Evolutionary conservation across 2,329 filamentous ascomycete genomes (phyloP).

Genomic region (Claviceps sorghi): DNA sequence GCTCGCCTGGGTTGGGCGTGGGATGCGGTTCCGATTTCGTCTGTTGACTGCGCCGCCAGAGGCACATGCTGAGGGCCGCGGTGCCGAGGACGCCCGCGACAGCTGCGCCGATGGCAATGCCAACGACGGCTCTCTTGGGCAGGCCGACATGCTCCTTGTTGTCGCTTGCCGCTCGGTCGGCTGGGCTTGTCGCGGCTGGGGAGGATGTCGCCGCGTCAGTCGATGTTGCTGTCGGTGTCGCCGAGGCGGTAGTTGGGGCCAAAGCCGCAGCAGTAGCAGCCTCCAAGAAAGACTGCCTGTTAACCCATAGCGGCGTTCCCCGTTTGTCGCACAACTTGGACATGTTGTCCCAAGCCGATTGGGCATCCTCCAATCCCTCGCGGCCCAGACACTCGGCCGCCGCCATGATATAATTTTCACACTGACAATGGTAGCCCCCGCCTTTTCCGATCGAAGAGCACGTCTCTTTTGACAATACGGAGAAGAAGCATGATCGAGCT

Average conservation of each 20-base stretch:
- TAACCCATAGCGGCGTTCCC: conserved; percentile 27
- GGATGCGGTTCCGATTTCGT: conserved; percentile 15
- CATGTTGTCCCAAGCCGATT: conserved; percentile 29
- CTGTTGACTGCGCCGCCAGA: conserved; percentile 15
- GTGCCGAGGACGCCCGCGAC: conserved; percentile 15
- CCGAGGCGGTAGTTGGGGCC: not conserved
- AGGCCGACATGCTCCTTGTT: conserved; percentile 11
- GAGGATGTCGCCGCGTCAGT: not conserved
- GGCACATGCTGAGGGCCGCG: conserved; percentile 11
- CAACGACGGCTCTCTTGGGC: conserved; percentile 23
- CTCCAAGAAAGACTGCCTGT: conserved; percentile 25
- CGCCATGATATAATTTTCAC: conserved; percentile 34
- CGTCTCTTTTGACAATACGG: conserved; percentile 22
- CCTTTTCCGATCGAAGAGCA: conserved; percentile 26
- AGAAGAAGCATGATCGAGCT: conserved; percentile 26
- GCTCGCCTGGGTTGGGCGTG: conserved; percentile 14
- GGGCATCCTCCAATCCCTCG: conserved; percentile 20
- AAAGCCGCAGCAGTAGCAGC: conserved; percentile 5
- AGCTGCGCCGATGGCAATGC: conserved; percentile 24
- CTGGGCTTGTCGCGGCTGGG: not conserved
- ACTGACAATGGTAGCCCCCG: conserved; percentile 35
- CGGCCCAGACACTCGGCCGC: conserved; percentile 31
- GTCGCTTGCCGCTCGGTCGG: not conserved
- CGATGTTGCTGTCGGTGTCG: conserved; percentile 3
- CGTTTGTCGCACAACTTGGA: conserved; percentile 28